Conservation (phyloP, 2,329 filamentous ascomycete genomes). For the Verticillium zaregamsianum region DNA sequence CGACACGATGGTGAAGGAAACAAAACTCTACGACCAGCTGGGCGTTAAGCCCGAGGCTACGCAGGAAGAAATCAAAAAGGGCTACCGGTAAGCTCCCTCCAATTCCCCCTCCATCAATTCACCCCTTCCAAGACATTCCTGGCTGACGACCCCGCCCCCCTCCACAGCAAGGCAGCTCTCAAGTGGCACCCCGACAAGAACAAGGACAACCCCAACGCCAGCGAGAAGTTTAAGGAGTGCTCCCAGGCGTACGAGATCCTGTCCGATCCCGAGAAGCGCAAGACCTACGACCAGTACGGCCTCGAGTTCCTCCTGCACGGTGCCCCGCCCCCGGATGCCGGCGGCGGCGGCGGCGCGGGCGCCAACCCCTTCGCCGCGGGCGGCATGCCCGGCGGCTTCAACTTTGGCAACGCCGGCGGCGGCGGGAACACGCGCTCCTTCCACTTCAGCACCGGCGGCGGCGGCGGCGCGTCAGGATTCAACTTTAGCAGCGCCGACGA, state of each 20-base stretch:
- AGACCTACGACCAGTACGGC: constrained; percentile 90
- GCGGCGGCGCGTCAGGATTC: constrained; percentile 60
- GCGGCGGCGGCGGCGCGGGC: constrained; percentile 31
- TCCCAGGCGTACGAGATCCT: constrained; percentile 98
- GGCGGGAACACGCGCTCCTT: constrained; percentile 52
- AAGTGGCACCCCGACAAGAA: constrained; percentile 98
- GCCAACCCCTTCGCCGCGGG: constrained; percentile 58
- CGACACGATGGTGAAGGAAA: constrained; percentile 82
- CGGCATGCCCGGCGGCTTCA: constrained; percentile 50
- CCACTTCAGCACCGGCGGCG: constrained; percentile 58
- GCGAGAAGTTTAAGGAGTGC: constrained; percentile 96
- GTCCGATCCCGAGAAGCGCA: constrained; percentile 93
- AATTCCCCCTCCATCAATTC: constrained; percentile 2
- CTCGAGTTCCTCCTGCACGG: constrained; percentile 88
- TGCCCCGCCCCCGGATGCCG: constrained; percentile 56
- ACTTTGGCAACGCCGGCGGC: constrained; percentile 42
- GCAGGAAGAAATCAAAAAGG: constrained; percentile 97
- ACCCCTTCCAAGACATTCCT: neutral
- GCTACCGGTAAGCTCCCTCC: constrained; percentile 63
- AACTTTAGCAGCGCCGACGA: constrained; percentile 78
- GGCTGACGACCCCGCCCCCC: neutral
- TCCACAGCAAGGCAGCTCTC: constrained; percentile 72
- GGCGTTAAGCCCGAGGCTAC: constrained; percentile 72
- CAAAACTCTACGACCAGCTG: constrained; percentile 88
- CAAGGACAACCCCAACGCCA: constrained; percentile 78